Base-by-base conservation (phyloP, 192 early-diverging fungal species). In the Jimgerdemannia lactiflua region DNA sequence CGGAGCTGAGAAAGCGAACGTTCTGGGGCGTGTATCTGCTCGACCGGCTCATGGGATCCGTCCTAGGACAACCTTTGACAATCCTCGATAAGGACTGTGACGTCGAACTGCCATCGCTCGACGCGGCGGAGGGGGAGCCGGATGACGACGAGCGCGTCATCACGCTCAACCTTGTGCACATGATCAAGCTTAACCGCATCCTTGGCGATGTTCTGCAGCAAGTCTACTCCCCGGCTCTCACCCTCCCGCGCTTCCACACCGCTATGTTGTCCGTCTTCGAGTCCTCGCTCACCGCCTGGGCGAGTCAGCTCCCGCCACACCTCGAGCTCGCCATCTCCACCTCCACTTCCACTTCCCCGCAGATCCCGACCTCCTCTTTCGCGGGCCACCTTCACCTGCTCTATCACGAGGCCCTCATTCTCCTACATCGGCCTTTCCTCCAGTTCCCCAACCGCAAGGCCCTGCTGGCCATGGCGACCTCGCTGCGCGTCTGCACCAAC, bases 1-100 rank as follows among this genome's bases (percentile, higher is more conserved):
- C 80, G 29, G 80, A 81, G 70, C 70, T 81, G 43, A 77, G 80
- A 54, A 78, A 72, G 70, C 64, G 80, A 44, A 74, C 76, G 7
- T 81, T 76, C 76, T 81, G 80, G 80, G 80, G 76, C 4, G 76
- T 81, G 1, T 81, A 81, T 17, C 77, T 81, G 71, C 74, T 77
- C 20, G 80, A 81, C 18, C 73, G 80, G 3, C 76, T 81, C 9
- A 77, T 76, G 17, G 80, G 80, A 11, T 76, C 76, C n/a, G 70
- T 81, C 42, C 77, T 81, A 14, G 80, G 80, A 42, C 69, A 77
- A 3, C 80, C 80, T 39, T 42, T 81, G 3, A 81, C 73, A 63
- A 63, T 81, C 20, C 80, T 76, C 43, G 80, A 81, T 74, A 81
- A 81, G 70, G 80, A 81, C 20, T 78, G 78, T 42, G 78, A 81